Conservation (phyloP, 331 rosid species). For the Malus hybrid region DNA sequence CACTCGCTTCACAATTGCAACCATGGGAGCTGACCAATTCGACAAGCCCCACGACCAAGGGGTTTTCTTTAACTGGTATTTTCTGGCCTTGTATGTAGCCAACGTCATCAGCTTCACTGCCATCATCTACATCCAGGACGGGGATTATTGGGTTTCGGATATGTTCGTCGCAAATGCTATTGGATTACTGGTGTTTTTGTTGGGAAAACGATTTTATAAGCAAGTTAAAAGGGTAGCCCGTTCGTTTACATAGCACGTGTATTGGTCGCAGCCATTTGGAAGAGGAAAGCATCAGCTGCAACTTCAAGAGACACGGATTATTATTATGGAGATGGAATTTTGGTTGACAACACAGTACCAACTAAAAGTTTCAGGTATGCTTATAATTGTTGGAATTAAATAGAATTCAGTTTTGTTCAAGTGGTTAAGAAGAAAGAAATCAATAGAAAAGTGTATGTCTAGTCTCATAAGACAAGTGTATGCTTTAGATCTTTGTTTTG, state of each 20-base stretch:
- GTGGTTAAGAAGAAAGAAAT: too few relatives aligned
- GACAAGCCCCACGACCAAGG: slow-evolving; percentile 9
- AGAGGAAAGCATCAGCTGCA: background rate
- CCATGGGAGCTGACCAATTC: slow-evolving; percentile 32
- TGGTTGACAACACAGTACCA: background rate
- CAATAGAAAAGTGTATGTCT: too few relatives aligned
- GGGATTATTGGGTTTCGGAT: slow-evolving; percentile 24
- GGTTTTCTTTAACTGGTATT: slow-evolving; percentile 24
- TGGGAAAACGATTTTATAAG: slow-evolving; percentile 15
- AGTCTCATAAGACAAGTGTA: too few relatives aligned
- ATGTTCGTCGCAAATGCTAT: slow-evolving; percentile 5
- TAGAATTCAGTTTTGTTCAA: too few relatives aligned
- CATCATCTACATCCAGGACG: slow-evolving; percentile 22
- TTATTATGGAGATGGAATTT: background rate
- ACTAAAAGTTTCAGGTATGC: slow-evolving; percentile 16
- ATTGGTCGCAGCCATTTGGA: slow-evolving; percentile 15
- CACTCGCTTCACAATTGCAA: slow-evolving; percentile 14
- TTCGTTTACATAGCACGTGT: slow-evolving; percentile 18
- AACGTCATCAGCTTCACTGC: slow-evolving; percentile 6
- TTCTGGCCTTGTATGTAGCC: slow-evolving; percentile 11
- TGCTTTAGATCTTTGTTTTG: too few relatives aligned
- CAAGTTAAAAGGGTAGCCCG: slow-evolving; percentile 24
- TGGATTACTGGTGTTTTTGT: background rate
- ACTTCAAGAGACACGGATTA: background rate
- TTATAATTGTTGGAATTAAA: too few relatives aligned